These are phyloP conservation scores for Symbiotaphrina buchneri DNA, from an alignment of 495 filamentous ascomycete species.

Conservation along the genomic window DNA sequence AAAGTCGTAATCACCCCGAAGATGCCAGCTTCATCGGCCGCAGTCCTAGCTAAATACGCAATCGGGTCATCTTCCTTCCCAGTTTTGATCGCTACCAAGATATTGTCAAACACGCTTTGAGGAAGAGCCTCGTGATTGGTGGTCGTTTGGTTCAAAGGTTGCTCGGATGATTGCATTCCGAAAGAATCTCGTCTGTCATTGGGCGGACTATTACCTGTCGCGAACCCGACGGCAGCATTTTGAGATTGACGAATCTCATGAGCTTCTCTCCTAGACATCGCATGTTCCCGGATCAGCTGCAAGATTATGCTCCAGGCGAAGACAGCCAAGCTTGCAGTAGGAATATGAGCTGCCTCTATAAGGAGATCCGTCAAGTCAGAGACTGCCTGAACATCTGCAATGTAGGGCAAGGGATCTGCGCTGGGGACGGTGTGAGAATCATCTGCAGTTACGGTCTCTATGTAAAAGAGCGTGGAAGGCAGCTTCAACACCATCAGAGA, in stretches of 20 bases:
- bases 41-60: slow-evolving; percentile 22
- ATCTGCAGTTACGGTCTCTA: too few species aligned
- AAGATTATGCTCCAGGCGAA: slow-evolving; percentile 61
- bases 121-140: background rate
- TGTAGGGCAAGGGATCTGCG: slow-evolving; percentile 26
- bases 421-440: slow-evolving; percentile 16
- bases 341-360: slow-evolving; percentile 21
- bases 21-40: slow-evolving; percentile 27
- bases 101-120: slow-evolving; percentile 20
- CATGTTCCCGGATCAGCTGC: slow-evolving; percentile 38
- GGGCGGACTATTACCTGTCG: slow-evolving; percentile 11
- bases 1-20: slow-evolving; percentile 40
- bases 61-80: slow-evolving; percentile 28
- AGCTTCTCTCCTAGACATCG: slow-evolving; percentile 29
- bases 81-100: too few species aligned
- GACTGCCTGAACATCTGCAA: slow-evolving; percentile 36
- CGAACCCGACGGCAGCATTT: slow-evolving; percentile 26
- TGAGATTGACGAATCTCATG: slow-evolving; percentile 39
- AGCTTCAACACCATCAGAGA: slow-evolving; percentile 56
- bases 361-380: slow-evolving; percentile 41
- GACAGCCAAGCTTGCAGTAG: slow-evolving; percentile 37
- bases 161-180: too few species aligned
- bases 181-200: slow-evolving; percentile 9
- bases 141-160: background rate
- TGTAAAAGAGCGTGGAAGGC: slow-evolving; percentile 19